These are phyloP conservation scores for Stemphylium lycopersici DNA, from an alignment of 2,329 filamentous ascomycete genomes.

Conservation along the genomic window DNA sequence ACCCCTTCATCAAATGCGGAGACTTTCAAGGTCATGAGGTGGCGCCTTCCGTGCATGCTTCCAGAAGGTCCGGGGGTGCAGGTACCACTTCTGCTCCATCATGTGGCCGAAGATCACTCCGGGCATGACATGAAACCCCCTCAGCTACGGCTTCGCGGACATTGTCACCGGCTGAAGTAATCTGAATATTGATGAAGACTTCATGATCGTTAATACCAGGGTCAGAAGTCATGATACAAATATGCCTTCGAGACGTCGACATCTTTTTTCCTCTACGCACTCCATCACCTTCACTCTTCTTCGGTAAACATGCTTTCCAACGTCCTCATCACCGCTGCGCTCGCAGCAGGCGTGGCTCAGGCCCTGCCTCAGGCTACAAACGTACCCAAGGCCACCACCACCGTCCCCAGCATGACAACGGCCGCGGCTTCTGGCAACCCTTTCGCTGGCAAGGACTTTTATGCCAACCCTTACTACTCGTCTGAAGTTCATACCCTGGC, in stretches of 20 bases:
- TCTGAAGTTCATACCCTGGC: slow-evolving; percentile 62
- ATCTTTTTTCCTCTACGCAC: slow-evolving; percentile 7
- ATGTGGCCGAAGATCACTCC: slow-evolving; percentile 13
- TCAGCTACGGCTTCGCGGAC: slow-evolving; percentile 21
- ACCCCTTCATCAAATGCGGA: slow-evolving; percentile 24
- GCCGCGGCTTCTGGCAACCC: slow-evolving; percentile 53
- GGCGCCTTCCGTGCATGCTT: slow-evolving; percentile 16
- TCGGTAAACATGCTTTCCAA: slow-evolving; percentile 25
- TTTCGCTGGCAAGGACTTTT: slow-evolving; percentile 57
- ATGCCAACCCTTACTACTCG: slow-evolving; percentile 60
- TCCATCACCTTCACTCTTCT: slow-evolving; percentile 3
- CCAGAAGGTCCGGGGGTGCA: slow-evolving; percentile 20
- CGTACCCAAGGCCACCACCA: slow-evolving; percentile 12
- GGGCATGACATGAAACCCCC: slow-evolving; percentile 2
- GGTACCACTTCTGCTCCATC: slow-evolving; percentile 18
- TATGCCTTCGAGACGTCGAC: slow-evolving; percentile 8
- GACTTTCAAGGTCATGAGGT: slow-evolving; percentile 7
- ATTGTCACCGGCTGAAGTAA: slow-evolving; percentile 22
- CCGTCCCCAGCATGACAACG: slow-evolving; percentile 18
- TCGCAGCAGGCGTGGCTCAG: slow-evolving; percentile 30
- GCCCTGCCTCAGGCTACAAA: slow-evolving; percentile 31
- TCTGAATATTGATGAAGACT: slow-evolving; percentile 25
- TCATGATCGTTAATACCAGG: slow-evolving; percentile 6
- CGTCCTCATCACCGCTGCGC: slow-evolving; percentile 23
- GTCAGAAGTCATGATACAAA: slow-evolving; percentile 20